Evolutionary conservation across 78 protist species (phyloP), one percentile per base, ranked within the genome.

Genomic region (Dictyostelium purpureum): DNA sequence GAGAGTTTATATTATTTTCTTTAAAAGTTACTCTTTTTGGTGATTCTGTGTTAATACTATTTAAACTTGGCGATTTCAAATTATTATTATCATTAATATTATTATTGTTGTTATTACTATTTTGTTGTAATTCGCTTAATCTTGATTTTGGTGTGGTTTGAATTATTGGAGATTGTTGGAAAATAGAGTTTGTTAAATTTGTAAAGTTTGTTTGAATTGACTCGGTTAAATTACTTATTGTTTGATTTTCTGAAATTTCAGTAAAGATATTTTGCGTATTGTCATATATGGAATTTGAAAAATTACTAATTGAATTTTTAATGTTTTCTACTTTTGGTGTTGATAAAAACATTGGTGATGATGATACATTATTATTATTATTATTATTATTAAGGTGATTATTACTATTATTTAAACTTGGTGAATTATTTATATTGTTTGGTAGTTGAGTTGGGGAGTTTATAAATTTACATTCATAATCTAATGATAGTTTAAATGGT

Each of bases 401-500:
- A 18, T 71, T 35, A 31, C n/a, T 49, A 40, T 26, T 26, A 35
- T 47, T 28, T 75, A 16, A 19, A 26, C 35, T 18, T 49, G 31
- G 4, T 75, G 57, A 19, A 71, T 16, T 40, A 43, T 70, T 70
- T 9, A 14, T 7, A 43, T 43, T 26, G 12, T 33, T 38, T 24
- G 28, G 19, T 71, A 45, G 18, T 71, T n/a, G 28, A 6, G 14
- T 45, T n/a, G 37, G 69, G 4, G 45, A 51, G 2, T 69, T 37
- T 56, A 67, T 82, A 7, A 80, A 52, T 49, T 67, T 85, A 61
- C 73, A 70, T 47, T 85, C 92, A 74, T 73, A 85, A 35, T 52
- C 56, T 10, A 85, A 14, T 24, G 92, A 85, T 85, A 85, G 28
- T 73, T 85, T 85, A n/a, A 74, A 85, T 1, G 92, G 71, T 24